Base-by-base conservation (phyloP, 2,329 filamentous ascomycete genomes). In the Colletotrichum sp. region DNA sequence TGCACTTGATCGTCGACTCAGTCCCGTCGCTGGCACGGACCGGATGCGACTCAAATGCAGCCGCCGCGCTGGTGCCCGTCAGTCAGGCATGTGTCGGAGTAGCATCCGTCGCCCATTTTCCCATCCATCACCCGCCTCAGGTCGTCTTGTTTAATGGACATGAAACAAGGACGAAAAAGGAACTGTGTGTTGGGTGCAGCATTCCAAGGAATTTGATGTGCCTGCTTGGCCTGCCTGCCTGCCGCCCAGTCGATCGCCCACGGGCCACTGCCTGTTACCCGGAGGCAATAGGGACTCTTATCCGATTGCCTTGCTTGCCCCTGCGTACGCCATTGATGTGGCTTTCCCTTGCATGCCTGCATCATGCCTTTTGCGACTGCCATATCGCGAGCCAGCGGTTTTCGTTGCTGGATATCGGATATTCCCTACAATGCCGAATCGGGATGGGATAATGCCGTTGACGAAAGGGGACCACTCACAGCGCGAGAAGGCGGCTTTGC, bases 1-100 rank as follows among this genome's bases (percentile, higher is more conserved):
- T 65, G 15, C 32, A 16, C 32, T 64, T 57, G 74, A 76, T 76
- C 74, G 64, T 69, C 74, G 74, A 76, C 70, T 74, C 61, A 74
- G 71, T 63, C 8, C 70, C 26, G 59, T 68, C 34, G 39, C 34
- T 69, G 57, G 74, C 70, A 74, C 74, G 64, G 74, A 68, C 64
- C 64, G 64, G 59, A 69, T 68, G 34, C 70, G 73, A 73, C 70
- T 74, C 64, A 21, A 59, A 18, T 63, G 73, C 64, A 68, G 70
- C 73, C 64, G 73, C n/a, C 18, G 18, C n/a, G 73, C 28, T 26
- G 70, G 28, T n/a, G n/a, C 34, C 43, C 43, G 43, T 13, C 18
- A 24, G 24, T 67, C 59, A 43, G 39, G 70, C 70, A 73, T 75
- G 72, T 67, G 68, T 48, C 28, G 61, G 61, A 48, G 72, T 63